Conservation (phyloP, 805 yeast genomes). For the Maudiozyma saulgeensis region DNA sequence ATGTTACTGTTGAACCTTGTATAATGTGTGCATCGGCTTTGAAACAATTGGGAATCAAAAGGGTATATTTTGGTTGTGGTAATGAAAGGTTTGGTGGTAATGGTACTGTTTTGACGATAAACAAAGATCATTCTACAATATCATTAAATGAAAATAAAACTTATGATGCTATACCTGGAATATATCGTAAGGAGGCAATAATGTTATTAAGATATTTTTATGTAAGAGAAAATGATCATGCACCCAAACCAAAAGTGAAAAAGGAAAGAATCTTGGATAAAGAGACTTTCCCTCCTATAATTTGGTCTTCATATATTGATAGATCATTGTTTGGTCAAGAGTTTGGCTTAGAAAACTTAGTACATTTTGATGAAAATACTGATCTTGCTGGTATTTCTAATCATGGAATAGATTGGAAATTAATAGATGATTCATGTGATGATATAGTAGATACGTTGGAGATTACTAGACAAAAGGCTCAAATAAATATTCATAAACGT, state of each 20-base stretch:
- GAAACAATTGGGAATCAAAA: conserved; percentile 63
- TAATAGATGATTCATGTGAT: conserved; percentile 17
- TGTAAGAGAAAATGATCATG: conserved; percentile 71
- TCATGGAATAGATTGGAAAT: conserved; percentile 17
- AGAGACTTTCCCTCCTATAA: conserved; percentile 50
- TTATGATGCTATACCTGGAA: conserved; percentile 55
- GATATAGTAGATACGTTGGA: conserved; percentile 5
- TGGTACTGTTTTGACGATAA: conserved; percentile 68
- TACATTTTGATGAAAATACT: conserved; percentile 8
- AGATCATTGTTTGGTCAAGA: conserved; percentile 37
- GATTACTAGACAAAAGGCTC: conserved; percentile 3
- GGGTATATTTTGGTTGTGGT: conserved; percentile 83
- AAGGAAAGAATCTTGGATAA: conserved; percentile 52
- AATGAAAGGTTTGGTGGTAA: conserved; percentile 96
- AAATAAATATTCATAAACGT: neutral
- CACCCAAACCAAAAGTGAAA: conserved; percentile 73
- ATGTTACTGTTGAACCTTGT: conserved; percentile 96
- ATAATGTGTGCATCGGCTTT: conserved; percentile 95
- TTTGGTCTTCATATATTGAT: conserved; percentile 45
- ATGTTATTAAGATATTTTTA: conserved; percentile 75
- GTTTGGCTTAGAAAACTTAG: conserved; percentile 13
- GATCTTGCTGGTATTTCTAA: conserved; percentile 12
- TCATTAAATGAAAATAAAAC: neutral
- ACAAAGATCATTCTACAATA: conserved; percentile 33
- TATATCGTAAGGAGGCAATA: conserved; percentile 73